Conservation (phyloP, 805 yeast genomes). For the Cyberlindnera petersonii region DNA sequence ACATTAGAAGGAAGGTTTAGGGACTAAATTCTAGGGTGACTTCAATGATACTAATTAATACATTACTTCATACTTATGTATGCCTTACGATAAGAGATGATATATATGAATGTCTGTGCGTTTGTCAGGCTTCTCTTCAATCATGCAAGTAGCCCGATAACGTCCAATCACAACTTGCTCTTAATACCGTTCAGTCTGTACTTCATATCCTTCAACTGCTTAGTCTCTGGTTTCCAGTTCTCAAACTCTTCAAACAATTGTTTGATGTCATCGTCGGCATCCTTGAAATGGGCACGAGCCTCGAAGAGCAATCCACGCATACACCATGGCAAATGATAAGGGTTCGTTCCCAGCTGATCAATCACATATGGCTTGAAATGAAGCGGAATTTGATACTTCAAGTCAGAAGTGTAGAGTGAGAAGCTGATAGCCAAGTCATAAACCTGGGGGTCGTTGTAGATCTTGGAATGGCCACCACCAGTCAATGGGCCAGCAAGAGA, state of each 20-base stretch:
- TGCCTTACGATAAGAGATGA: too few relatives aligned
- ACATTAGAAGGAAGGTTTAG: too few relatives aligned
- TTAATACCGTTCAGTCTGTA: conserved; percentile 62
- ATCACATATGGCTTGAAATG: conserved; percentile 47
- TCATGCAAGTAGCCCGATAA: too few relatives aligned
- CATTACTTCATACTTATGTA: too few relatives aligned
- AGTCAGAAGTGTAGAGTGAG: conserved; percentile 68
- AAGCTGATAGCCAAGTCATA: conserved; percentile 76
- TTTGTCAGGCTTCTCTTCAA: too few relatives aligned
- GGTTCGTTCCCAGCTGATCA: conserved; percentile 69
- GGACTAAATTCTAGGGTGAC: too few relatives aligned
- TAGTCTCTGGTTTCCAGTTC: conserved; percentile 83
- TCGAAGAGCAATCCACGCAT: conserved; percentile 78
- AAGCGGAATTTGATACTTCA: conserved; percentile 39
- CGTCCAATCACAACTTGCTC: conserved; percentile 23
- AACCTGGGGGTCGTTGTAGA: conserved; percentile 81
- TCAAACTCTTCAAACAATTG: conserved; percentile 68
- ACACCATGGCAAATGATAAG: conserved; percentile 90
- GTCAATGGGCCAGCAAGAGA: conserved; percentile 86
- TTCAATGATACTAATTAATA: too few relatives aligned
- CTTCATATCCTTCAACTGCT: conserved; percentile 77
- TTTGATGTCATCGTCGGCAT: conserved; percentile 54
- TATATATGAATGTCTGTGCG: too few relatives aligned
- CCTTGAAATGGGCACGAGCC: conserved; percentile 43
- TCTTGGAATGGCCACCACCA: conserved; percentile 91